These are phyloP conservation scores for Berberis thunbergii DNA, from an alignment of 164 flowering plant genomes.

Conservation along the genomic window DNA sequence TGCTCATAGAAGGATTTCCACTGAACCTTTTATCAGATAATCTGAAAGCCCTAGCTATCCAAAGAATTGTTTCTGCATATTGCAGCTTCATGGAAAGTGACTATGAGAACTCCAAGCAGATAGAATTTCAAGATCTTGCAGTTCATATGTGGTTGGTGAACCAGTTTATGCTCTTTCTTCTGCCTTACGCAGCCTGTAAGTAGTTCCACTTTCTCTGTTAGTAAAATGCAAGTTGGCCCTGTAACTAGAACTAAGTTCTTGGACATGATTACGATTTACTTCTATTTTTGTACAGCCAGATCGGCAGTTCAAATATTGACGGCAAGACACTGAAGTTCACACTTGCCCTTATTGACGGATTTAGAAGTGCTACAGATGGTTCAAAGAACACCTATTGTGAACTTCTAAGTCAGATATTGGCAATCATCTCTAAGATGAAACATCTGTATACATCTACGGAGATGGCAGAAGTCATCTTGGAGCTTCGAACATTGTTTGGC, in stretches of 20 bases:
- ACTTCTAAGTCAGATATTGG: conserved; percentile 54
- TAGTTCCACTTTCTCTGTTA: conserved; percentile 5
- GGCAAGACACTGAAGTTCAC: conserved; percentile 50
- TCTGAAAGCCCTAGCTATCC: conserved; percentile 32
- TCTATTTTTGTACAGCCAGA: conserved; percentile 38
- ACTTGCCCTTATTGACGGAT: conserved; percentile 32
- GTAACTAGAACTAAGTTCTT: background rate
- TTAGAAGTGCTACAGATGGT: conserved; percentile 25
- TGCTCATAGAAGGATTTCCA: conserved; percentile 84
- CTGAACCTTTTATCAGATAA: conserved; percentile 49
- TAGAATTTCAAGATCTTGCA: conserved; percentile 12
- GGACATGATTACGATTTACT: background rate
- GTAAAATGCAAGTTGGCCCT: background rate
- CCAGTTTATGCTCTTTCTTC: conserved; percentile 63
- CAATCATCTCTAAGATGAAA: conserved; percentile 50
- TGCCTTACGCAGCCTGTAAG: conserved; percentile 62
- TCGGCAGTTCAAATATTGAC: conserved; percentile 36
- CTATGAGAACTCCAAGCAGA: conserved; percentile 17
- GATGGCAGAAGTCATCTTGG: conserved; percentile 56
- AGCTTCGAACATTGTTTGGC: conserved; percentile 60
- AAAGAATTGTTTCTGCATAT: conserved; percentile 40
- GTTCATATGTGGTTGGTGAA: conserved; percentile 25
- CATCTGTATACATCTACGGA: conserved; percentile 45
- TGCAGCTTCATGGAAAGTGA: conserved; percentile 42
- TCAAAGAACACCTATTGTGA: conserved; percentile 26